Evolutionary conservation across 352 stramenopile species (phyloP), one percentile per base, ranked within the genome.

Genomic region (Globisporangium emineosum): DNA sequence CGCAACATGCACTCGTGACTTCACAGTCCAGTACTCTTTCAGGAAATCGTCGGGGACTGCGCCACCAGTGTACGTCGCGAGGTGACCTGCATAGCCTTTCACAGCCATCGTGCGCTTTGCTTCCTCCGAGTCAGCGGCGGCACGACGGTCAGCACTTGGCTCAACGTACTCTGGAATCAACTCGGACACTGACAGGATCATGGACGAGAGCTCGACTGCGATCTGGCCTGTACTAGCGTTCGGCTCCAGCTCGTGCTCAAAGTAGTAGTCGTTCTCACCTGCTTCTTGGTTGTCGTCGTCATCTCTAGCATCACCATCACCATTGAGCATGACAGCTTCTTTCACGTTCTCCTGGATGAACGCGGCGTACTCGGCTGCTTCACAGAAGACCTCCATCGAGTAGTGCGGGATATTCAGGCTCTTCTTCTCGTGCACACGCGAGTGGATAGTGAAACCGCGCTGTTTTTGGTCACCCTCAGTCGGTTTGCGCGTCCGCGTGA

Each of bases 291-390:
- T 15, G 70, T 67, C 67, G 63, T 72, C n/a, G 67, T 67, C 62
- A 62, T 72, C 19, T 37, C 49, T 51, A 15, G 13, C 33, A 12
- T 51, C 59, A n/a, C 51, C 29, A 15, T 64, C 60, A 2, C 32
- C n/a, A 3, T 69, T 61, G 3, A 71, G 47, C 51, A 77, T 66
- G 30, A 65, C 76, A 13, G 71, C 77, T 70, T 91, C 85, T 21
- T 79, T 78, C 7, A 88, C 62, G 52, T 90, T 93, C 60, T 91
- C 82, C 13, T 90, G 77, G 7, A 90, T 56, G 49, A 93, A 93
- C 1, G 83, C 78, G 8, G 76, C 66, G 62, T 91, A 91, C 45
- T 93, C 86, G 1, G 82, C 83, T 2, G 86, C 84, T 19, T 86
- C 75, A 32, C 74, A 87, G 65, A 91, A 95, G 15, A 88, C 81